Evolutionary conservation across 2,329 filamentous ascomycete species (phyloP).

Genomic region (Colletotrichum sp.): DNA sequence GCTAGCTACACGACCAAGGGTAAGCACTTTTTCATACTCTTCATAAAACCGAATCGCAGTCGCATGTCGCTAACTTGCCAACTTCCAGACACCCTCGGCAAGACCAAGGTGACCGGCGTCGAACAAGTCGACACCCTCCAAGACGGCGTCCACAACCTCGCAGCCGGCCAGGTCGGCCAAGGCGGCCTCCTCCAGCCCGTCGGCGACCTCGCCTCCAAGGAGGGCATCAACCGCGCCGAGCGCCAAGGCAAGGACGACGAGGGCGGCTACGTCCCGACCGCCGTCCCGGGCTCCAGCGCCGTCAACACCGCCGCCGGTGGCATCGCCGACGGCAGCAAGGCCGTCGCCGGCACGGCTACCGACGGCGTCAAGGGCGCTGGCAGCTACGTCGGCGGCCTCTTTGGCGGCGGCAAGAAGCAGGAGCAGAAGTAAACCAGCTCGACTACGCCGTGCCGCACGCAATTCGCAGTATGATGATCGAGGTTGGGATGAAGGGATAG

Average conservation of each 20-base stretch:
- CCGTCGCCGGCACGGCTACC: constrained; percentile 27
- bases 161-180: constrained; percentile 68
- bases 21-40: constrained; percentile 36
- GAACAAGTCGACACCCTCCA: constrained; percentile 72
- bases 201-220: constrained; percentile 66
- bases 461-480: background rate
- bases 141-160: constrained; percentile 68
- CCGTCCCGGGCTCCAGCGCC: constrained; percentile 31
- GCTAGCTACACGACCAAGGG: constrained; percentile 73
- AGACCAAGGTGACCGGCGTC: constrained; percentile 73
- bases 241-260: constrained; percentile 67
- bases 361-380: constrained; percentile 34
- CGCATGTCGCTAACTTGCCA: background rate
- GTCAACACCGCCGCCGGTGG: constrained; percentile 29
- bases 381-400: constrained; percentile 35
- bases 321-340: constrained; percentile 35
- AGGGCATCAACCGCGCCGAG: constrained; percentile 70
- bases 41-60: accelerated
- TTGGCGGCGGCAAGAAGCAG: constrained; percentile 35
- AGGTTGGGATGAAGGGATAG: background rate
- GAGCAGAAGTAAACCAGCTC: constrained; percentile 19
- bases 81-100: constrained; percentile 64
- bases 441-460: background rate
- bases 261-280: constrained; percentile 49
- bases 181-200: constrained; percentile 70